phyloP scores from a whole-genome alignment of 257 asterid species.

The Solanum tarapatanum region DNA sequence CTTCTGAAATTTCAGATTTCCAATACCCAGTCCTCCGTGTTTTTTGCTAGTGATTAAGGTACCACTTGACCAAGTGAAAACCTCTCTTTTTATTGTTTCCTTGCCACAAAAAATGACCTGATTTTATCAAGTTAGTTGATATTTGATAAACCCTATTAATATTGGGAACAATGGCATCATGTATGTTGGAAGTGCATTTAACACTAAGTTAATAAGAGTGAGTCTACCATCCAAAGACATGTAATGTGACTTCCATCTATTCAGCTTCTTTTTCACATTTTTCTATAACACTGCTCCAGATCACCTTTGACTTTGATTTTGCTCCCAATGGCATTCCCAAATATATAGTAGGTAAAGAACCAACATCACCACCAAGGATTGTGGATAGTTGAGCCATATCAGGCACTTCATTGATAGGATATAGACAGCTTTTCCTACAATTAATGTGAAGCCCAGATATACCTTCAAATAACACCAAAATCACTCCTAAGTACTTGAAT shows the following conservation, averaged over 20 bases:
- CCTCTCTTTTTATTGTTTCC: neutral
- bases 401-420: neutral
- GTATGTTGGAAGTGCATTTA: neutral
- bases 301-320: neutral
- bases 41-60: neutral
- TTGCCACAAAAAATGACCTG: neutral
- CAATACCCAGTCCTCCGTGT: neutral
- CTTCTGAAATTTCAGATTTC: neutral
- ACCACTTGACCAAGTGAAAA: neutral
- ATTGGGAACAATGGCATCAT: neutral
- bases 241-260: neutral
- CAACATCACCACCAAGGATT: neutral
- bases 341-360: neutral
- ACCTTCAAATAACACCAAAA: neutral
- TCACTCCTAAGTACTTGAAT: neutral
- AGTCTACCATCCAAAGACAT: neutral
- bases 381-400: neutral
- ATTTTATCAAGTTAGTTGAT: neutral
- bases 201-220: neutral
- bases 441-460: neutral
- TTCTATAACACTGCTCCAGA: neutral
- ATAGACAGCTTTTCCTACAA: neutral
- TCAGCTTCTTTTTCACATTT: neutral
- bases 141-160: neutral
- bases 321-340: neutral